Percentiles rank a stretch among this genome's conserved stretches.
Evolutionary conservation across 768 basidiomycete species (phyloP).

Genomic region (Cystofilobasidium capitatum): DNA sequence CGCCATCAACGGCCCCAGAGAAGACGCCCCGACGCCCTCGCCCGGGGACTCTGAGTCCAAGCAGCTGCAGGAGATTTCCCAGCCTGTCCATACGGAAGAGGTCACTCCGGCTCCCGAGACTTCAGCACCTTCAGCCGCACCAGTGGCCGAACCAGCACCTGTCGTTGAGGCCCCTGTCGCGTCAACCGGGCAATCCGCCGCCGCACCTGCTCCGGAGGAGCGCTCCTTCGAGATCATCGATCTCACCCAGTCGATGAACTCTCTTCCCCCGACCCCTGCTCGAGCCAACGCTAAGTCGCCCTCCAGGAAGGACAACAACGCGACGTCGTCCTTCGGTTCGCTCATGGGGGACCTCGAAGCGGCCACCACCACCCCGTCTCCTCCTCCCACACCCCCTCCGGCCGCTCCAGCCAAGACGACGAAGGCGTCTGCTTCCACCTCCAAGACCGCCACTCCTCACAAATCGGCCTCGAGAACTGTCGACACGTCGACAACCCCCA

Average conservation of each 20-base stretch:
- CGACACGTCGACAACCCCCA: neutral
- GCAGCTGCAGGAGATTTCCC: neutral
- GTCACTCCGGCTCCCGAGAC: too few species aligned
- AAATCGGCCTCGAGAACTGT: neutral
- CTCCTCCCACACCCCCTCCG: neutral
- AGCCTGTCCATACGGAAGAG: neutral
- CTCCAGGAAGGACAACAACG: neutral
- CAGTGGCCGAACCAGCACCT: too few species aligned
- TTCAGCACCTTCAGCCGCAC: too few species aligned
- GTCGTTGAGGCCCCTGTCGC: too few species aligned
- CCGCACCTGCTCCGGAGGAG: neutral
- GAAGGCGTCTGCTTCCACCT: neutral
- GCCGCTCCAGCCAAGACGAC: neutral
- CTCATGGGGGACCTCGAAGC: neutral
- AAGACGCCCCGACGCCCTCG: neutral
- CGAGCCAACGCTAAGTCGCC: neutral
- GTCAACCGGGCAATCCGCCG: neutral
- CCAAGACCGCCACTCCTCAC: neutral
- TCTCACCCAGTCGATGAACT: neutral
- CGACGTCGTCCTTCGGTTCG: neutral
- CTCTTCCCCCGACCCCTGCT: neutral
- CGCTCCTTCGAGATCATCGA: conserved; percentile 1
- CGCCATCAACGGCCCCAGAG: neutral
- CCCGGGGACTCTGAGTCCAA: neutral
- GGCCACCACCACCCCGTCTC: neutral